Conservation (phyloP, 106 monocot species). For the Dendrobium officinale region DNA sequence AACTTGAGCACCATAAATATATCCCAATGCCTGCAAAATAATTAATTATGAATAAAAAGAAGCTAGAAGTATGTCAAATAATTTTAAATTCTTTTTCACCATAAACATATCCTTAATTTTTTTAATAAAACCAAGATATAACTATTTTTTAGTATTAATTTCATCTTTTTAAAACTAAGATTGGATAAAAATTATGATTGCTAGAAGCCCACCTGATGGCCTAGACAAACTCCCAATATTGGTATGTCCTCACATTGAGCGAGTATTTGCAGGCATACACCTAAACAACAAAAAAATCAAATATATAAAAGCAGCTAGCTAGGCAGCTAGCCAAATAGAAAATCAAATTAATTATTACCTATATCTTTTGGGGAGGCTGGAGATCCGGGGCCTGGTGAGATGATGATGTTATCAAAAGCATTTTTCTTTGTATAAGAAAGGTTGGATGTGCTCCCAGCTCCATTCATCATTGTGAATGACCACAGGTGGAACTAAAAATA, state of each 20-base stretch:
- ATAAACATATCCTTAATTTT: no score
- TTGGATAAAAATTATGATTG: no score
- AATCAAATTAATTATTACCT: slow-evolving; percentile 27
- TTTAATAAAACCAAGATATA: no score
- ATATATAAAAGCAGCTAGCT: neutral
- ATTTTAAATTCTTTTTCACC: no score
- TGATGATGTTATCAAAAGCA: slow-evolving; percentile 92
- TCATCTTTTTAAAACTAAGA: no score
- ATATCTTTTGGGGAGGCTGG: slow-evolving; percentile 65
- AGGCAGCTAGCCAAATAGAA: neutral
- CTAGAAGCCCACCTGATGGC: slow-evolving; percentile 63
- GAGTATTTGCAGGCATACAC: slow-evolving; percentile 68
- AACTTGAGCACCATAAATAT: slow-evolving; percentile 81
- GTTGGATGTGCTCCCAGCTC: slow-evolving; percentile 51
- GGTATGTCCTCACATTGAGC: slow-evolving; percentile 69
- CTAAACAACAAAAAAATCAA: slow-evolving; percentile 18
- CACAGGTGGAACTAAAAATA: slow-evolving; percentile 64
- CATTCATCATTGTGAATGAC: slow-evolving; percentile 90
- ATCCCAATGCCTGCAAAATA: slow-evolving; percentile 63
- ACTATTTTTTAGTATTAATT: no score
- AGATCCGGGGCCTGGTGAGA: slow-evolving; percentile 93
- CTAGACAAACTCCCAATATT: slow-evolving; percentile 93
- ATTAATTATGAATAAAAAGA: neutral
- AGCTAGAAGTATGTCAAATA: neutral
- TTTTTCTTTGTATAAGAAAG: slow-evolving; percentile 31